phyloP scores from a whole-genome alignment of 257 asterid genomes.

The Striga asiatica region DNA sequence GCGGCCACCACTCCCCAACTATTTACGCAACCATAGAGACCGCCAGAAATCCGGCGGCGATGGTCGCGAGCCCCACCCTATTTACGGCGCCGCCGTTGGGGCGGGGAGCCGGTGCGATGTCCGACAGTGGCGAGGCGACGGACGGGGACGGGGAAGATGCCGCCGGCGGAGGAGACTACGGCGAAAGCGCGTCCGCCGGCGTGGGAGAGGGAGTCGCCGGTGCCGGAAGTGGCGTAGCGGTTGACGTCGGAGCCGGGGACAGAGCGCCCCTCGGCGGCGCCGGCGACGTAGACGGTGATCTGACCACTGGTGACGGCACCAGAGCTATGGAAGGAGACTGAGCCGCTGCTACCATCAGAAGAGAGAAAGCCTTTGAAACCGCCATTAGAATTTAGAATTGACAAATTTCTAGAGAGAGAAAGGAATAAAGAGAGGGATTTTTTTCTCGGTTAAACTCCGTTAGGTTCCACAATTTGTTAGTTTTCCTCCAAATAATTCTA shows the following conservation, averaged over 20 bases:
- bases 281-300: constrained; percentile 13
- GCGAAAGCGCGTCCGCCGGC: too few species aligned
- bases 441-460: too few species aligned
- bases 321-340: constrained; percentile 19
- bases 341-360: constrained; percentile 18
- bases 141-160: constrained; percentile 25
- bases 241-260: constrained; percentile 14
- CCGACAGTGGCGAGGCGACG: constrained; percentile 14
- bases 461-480: too few species aligned
- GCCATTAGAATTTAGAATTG: too few species aligned
- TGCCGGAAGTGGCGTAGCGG: constrained; percentile 21
- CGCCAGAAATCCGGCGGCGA: constrained; percentile 15
- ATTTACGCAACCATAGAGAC: constrained; percentile 20
- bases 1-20: too few species aligned
- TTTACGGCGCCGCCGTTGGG: constrained; percentile 13
- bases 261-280: constrained; percentile 4
- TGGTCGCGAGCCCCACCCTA: constrained; percentile 16
- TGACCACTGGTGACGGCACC: too few species aligned
- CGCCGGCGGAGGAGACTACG: constrained; percentile 22
- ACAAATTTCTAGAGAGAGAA: too few species aligned
- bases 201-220: constrained; percentile 15
- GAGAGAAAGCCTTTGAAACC: constrained; percentile 11
- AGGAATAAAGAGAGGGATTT: too few species aligned
- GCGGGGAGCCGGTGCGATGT: constrained; percentile 7
- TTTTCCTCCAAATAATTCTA: too few species aligned